Percentiles rank a stretch among this genome's conserved stretches.
phyloP scores from a whole-genome alignment of 1,284 basidiomycete genomes.

The Mycosarcoma mackinlayi region DNA sequence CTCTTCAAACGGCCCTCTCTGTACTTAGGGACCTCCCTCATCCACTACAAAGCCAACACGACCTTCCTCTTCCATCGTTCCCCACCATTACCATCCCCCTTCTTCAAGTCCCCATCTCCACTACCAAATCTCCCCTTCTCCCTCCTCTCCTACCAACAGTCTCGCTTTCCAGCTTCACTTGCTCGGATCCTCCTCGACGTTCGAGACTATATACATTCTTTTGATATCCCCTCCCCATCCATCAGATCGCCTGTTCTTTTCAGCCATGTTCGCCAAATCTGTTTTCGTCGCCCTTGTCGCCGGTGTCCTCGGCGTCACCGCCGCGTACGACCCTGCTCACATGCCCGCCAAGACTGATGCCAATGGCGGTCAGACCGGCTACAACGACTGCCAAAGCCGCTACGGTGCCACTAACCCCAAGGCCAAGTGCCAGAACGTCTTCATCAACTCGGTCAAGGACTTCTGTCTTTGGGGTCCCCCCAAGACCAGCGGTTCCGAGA shows the following conservation, averaged over 20 bases:
- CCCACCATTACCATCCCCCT: conserved; percentile 8
- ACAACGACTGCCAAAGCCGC: conserved; percentile 62
- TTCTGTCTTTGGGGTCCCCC: conserved; percentile 65
- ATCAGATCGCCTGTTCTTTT: not conserved
- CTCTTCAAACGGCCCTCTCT: not conserved
- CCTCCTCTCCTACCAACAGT: conserved; percentile 1
- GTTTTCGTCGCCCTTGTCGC: conserved; percentile 48
- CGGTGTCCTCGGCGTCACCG: conserved; percentile 46
- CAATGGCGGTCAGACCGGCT: conserved; percentile 58
- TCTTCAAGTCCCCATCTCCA: conserved; percentile 2
- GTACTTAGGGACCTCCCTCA: not conserved
- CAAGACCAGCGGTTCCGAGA: conserved; percentile 29
- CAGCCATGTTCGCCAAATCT: conserved; percentile 49
- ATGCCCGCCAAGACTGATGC: conserved; percentile 61
- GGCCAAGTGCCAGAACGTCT: conserved; percentile 66
- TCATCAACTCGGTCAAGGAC: conserved; percentile 63
- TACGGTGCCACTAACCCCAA: conserved; percentile 55
- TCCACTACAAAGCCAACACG: not conserved
- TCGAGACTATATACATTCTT: conserved; percentile 31
- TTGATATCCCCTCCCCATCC: conserved; percentile 10
- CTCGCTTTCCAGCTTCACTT: conserved; percentile 5
- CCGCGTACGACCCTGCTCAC: conserved; percentile 52
- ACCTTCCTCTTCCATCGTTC: conserved; percentile 5
- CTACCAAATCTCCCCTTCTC: conserved; percentile 8
- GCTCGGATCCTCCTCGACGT: not conserved